Base-by-base conservation (phyloP, 140 eudicot genomes). In the Oenanthe javanica region DNA sequence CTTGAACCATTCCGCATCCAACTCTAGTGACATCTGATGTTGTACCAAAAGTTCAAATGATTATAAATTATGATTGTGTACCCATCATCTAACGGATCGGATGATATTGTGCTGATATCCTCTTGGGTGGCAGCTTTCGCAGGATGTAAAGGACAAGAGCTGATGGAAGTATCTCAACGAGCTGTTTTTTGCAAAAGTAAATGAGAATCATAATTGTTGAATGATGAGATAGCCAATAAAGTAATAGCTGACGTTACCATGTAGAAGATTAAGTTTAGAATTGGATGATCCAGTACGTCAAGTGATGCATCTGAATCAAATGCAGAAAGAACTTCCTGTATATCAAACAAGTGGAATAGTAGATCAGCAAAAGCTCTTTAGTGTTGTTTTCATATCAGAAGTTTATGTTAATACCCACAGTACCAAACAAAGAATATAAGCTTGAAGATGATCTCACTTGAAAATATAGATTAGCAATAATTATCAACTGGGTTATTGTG, bases 121-220 rank as follows among this genome's bases (percentile, higher is more conserved):
- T 89, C 81, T 87, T 94, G 54, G 94, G 97, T 52, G 98, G 98
- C 79, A 94, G 84, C 90, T 90, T 94, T 19, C 97, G 86, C 76
- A 92, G 86, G 81, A 94, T 90, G 88, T 77, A 90, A 84, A 94
- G 93, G 84, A 94, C 98, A 1, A 94, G 96, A 70, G 93, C 94
- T 9, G 98, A 94, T 23, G 98, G 98, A 27, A 94, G 91, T 81
- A 94, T 94, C 96, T 94, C 98, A 38, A 87, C 98, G 50, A 92
- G 80, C 98, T 92, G 96, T 84, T 80, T 71, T 83, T 18, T 3
- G 69, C 50, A 81, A 79, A 72, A 50, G n/a, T 12, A 50, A 47
- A 79, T 19, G 51, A 84, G 38, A 43, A 76, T 5, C 36, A n/a
- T 18, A 46, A 67, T 42, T 9, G 9, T 71, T 48, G 57, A 43